Base-by-base conservation (phyloP, 2,329 filamentous ascomycete genomes). In the Botryotinia calthae region DNA sequence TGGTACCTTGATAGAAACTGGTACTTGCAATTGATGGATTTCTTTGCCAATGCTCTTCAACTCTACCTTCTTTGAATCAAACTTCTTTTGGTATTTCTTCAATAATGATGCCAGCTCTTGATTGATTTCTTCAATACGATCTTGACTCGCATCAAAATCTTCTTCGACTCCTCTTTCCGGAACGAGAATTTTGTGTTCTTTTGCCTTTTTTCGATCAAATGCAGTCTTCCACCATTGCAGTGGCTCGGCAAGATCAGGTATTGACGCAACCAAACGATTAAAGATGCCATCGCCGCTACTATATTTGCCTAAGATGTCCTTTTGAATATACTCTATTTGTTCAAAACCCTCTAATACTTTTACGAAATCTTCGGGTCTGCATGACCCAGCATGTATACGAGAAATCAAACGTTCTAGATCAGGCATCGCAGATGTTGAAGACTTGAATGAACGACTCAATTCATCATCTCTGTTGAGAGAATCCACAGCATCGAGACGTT, bases 321-420 rank as follows among this genome's bases (percentile, higher is more conserved):
- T 93, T 64, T 68, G 65, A 0, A 95, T 97, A 81, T 97, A 96
- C 75, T 98, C 94, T 63, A 99, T 98, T 82, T 98, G 95, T 84
- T 98, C 96, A 78, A 98, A 99, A 0, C 96, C 96, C 81, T 98
- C 95, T 0, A 99, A 86, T 0, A 98, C 95, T 65, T 91, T 92
- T 63, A 98, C 90, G 81, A 99, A 99, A 80, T 99, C 96, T 72
- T 96, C 93, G 0, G 94, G 89, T 79, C 90, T 93, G 84, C 95
- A 98, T n/a, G 90, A 90, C 0, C 93, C 93, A 0, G 96, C 96
- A 79, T 99, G 96, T 18, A 99, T 92, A 14, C 96, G 91, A 40
- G 96, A 99, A 71, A 98, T 97, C 63, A 98, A 87, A 56, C 96
- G 88, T 82, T 99, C 96, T 18, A 99, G 86, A 81, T 99, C 96